These are phyloP conservation scores for Pythium grandisporangium DNA, from an alignment of 352 stramenopile genomes.

Conservation along the genomic window DNA sequence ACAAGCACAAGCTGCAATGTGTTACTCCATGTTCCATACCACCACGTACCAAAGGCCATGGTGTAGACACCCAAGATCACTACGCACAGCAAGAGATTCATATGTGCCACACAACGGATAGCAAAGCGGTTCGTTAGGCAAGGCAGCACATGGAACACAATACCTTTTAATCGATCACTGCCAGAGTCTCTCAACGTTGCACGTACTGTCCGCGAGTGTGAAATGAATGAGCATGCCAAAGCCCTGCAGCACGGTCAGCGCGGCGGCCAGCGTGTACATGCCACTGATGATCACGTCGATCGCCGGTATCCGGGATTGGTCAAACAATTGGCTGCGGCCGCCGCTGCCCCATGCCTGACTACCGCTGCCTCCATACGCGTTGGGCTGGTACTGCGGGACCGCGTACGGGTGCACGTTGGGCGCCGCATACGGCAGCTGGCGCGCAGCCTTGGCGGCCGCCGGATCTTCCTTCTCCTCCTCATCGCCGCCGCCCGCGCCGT, in stretches of 20 bases:
- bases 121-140: no score
- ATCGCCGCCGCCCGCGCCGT: slow-evolving; percentile 17
- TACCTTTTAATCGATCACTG: background rate
- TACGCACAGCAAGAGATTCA: slow-evolving; percentile 18
- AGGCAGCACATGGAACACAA: no score
- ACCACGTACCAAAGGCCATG: slow-evolving; percentile 66
- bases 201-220: slow-evolving; percentile 41
- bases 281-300: slow-evolving; percentile 81
- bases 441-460: slow-evolving; percentile 12
- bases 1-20: background rate
- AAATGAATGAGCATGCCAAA: slow-evolving; percentile 82
- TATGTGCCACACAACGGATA: no score
- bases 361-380: slow-evolving; percentile 32
- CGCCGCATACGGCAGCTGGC: slow-evolving; percentile 47
- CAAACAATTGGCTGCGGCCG: slow-evolving; percentile 29
- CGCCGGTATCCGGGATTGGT: slow-evolving; percentile 31
- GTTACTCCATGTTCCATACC: background rate
- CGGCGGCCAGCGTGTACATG: slow-evolving; percentile 79
- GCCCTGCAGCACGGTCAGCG: slow-evolving; percentile 74
- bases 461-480: slow-evolving; percentile 66
- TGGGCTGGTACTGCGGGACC: slow-evolving; percentile 67
- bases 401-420: slow-evolving; percentile 78
- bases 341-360: no score
- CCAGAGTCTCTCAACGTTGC: background rate
- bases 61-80: slow-evolving; percentile 73